Conservation (phyloP, 345 rosid genomes). For the Bruguiera sexangula region DNA sequence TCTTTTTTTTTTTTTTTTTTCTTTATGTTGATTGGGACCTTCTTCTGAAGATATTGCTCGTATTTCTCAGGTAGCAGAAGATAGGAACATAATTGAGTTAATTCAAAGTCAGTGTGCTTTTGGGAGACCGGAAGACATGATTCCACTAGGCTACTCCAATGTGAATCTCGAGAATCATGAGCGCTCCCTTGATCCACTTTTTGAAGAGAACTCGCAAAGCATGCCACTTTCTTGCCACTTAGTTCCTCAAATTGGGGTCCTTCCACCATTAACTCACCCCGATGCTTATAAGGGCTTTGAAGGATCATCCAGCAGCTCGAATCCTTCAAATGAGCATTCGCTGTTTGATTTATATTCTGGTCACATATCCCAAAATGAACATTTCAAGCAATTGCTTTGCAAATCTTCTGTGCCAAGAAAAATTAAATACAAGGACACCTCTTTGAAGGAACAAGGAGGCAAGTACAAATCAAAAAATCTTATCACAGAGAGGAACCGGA, state of each 20-base stretch:
- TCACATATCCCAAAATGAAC: slow-evolving; percentile 19
- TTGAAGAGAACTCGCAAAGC: slow-evolving; percentile 13
- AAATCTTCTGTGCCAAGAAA: slow-evolving; percentile 23
- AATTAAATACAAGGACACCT: slow-evolving; percentile 7
- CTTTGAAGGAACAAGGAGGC: slow-evolving; percentile 18
- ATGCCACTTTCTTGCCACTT: slow-evolving; percentile 13
- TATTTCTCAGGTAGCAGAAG: slow-evolving; percentile 54
- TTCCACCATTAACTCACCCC: slow-evolving; percentile 17
- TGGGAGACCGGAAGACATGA: slow-evolving; percentile 22
- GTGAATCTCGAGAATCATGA: slow-evolving; percentile 6
- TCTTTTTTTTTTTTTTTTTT: background rate
- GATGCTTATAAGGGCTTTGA: slow-evolving; percentile 33
- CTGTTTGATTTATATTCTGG: slow-evolving; percentile 26
- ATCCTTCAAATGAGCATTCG: slow-evolving; percentile 29
- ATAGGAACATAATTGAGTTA: slow-evolving; percentile 49
- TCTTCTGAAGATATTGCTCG: background rate
- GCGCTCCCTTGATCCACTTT: too few species aligned
- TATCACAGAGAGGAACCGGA: slow-evolving; percentile 71
- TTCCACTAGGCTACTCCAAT: slow-evolving; percentile 17
- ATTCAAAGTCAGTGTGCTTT: slow-evolving; percentile 37
- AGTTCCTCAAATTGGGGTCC: slow-evolving; percentile 19
- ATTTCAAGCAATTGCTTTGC: slow-evolving; percentile 19
- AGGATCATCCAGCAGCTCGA: slow-evolving; percentile 51
- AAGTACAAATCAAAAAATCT: slow-evolving; percentile 62
- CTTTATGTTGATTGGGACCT: background rate